phyloP scores from a whole-genome alignment of 306 rosid species.

The Sicyos baderoa region DNA sequence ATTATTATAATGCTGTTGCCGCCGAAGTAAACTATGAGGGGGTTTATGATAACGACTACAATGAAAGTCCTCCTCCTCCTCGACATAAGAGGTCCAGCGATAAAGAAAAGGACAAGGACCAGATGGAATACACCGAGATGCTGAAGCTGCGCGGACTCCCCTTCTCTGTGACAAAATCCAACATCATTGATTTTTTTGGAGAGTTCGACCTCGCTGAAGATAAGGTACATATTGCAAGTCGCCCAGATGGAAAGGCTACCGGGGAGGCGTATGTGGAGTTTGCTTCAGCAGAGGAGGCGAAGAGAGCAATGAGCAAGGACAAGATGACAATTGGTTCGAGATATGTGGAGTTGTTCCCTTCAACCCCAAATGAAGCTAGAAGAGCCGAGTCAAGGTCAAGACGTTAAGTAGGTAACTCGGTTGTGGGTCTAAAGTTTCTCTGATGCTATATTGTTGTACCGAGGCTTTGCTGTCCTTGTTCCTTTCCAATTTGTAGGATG shows the following conservation, averaged over 20 bases:
- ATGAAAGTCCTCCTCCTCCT: slow-evolving; percentile 96
- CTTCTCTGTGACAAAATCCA: slow-evolving; percentile 49
- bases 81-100: slow-evolving; percentile 63
- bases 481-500: slow-evolving; percentile 12
- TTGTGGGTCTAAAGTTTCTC: slow-evolving; percentile 9
- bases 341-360: slow-evolving; percentile 97
- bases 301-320: slow-evolving; percentile 86
- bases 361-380: slow-evolving; percentile 95
- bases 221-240: slow-evolving; percentile 78
- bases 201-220: slow-evolving; percentile 71
- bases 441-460: slow-evolving; percentile 10
- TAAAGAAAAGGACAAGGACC: slow-evolving; percentile 96
- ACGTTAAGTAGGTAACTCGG: slow-evolving; percentile 32
- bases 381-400: slow-evolving; percentile 94
- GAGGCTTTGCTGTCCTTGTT: slow-evolving; percentile 8
- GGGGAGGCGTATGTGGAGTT: slow-evolving; percentile 98
- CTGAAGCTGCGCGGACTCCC: slow-evolving; percentile 98
- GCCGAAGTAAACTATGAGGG: slow-evolving; percentile 80
- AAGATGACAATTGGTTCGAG: slow-evolving; percentile 98
- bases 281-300: slow-evolving; percentile 75
- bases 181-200: slow-evolving; percentile 65
- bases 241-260: slow-evolving; percentile 94
- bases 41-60: slow-evolving; percentile 72
- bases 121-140: slow-evolving; percentile 89
- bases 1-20: slow-evolving; percentile 86